These are phyloP conservation scores for Sextonia rubra DNA, from an alignment of 164 flowering plant species.

Conservation along the genomic window DNA sequence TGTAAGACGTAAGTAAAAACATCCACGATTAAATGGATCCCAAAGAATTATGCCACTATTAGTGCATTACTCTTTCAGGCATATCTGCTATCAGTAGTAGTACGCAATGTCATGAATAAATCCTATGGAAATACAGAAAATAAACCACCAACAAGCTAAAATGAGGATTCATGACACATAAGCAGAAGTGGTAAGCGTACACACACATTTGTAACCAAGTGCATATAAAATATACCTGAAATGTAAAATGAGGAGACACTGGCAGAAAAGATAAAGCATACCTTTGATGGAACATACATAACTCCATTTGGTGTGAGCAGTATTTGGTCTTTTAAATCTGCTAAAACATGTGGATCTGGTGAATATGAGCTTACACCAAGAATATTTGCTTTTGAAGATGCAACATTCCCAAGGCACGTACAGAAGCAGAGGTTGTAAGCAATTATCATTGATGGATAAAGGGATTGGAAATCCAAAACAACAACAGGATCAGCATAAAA, in stretches of 20 bases:
- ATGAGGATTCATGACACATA: no score
- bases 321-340: constrained; percentile 43
- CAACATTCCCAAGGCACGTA: constrained; percentile 87
- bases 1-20: neutral
- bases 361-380: constrained; percentile 81
- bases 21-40: neutral
- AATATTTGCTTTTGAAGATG: constrained; percentile 49
- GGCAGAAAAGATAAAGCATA: constrained; percentile 12
- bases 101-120: neutral
- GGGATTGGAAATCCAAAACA: constrained; percentile 95
- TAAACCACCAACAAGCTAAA: neutral
- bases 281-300: constrained; percentile 82
- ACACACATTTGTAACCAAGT: no score
- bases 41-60: neutral
- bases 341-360: constrained; percentile 47
- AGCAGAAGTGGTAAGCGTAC: no score
- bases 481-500: constrained; percentile 94
- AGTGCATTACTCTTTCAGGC: no score
- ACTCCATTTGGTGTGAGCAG: constrained; percentile 88
- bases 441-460: constrained; percentile 97
- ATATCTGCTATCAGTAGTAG: neutral
- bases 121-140: neutral
- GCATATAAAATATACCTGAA: neutral
- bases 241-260: neutral
- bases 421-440: constrained; percentile 95